Percentiles rank a stretch among this genome's conserved stretches.
Conservation (phyloP, 495 filamentous ascomycete genomes). For the Daldinia decipiens region DNA sequence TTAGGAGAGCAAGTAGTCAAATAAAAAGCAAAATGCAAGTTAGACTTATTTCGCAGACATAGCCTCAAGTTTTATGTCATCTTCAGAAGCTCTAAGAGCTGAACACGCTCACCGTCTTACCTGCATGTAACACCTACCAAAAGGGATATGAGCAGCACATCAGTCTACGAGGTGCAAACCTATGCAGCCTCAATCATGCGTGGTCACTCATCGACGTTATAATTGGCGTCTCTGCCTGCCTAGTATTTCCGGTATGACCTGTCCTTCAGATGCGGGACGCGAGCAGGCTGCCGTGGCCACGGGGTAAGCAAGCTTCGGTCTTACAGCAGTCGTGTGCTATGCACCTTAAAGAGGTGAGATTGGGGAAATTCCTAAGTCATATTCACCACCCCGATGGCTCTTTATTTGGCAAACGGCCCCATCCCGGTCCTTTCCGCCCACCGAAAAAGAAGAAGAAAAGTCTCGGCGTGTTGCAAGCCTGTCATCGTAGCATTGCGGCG, state of each 20-base stretch:
- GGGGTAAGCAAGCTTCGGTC: background rate
- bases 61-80: conserved; percentile 5
- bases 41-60: background rate
- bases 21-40: background rate
- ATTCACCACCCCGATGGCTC: conserved; percentile 1
- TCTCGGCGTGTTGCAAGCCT: conserved; percentile 4
- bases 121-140: background rate
- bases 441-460: background rate
- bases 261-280: background rate
- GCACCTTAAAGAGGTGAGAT: background rate
- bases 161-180: background rate
- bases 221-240: background rate
- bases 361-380: conserved; percentile 7
- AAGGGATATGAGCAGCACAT: background rate
- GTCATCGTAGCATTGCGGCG: conserved; percentile 22
- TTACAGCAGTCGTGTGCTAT: background rate
- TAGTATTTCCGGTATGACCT: background rate
- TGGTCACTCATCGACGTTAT: background rate
- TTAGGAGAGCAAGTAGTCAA: background rate
- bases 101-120: background rate
- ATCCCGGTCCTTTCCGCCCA: background rate
- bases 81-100: background rate
- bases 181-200: background rate
- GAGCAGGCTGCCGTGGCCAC: background rate
- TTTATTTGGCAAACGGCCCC: background rate